These are phyloP conservation scores for Crithidia thermophila DNA, from an alignment of 208 protist genomes.

Conservation along the genomic window DNA sequence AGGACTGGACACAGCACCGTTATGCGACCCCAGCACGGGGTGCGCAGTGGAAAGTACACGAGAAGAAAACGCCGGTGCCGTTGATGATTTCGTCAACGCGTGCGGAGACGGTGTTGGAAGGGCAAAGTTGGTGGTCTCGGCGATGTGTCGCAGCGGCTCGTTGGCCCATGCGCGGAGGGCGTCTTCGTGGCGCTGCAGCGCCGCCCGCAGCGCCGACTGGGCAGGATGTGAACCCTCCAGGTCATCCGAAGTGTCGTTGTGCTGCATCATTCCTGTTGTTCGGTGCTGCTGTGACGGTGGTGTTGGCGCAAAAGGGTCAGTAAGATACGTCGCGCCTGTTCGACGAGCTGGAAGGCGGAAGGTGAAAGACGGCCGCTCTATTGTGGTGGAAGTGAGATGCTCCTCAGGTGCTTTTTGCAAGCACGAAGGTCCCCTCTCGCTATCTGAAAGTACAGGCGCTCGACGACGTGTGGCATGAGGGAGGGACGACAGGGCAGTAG, in stretches of 20 bases:
- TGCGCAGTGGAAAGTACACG: too few species aligned
- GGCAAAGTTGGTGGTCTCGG: neutral
- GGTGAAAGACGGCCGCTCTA: conserved; percentile 16
- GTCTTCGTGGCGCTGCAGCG: conserved; percentile 26
- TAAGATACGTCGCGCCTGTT: too few species aligned
- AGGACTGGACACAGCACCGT: too few species aligned
- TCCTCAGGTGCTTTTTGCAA: neutral
- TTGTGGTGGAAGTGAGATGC: neutral
- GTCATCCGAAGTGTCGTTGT: too few species aligned
- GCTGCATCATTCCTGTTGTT: neutral
- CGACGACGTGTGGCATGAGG: neutral
- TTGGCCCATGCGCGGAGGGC: conserved; percentile 30
- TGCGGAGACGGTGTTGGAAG: neutral
- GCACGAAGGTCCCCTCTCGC: too few species aligned
- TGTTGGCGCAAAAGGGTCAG: too few species aligned
- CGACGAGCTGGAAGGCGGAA: conserved; percentile 1
- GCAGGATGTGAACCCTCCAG: neutral
- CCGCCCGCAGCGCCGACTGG: conserved; percentile 3
- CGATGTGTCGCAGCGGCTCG: conserved; percentile 2
- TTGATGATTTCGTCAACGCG: neutral
- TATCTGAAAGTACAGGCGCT: too few species aligned
- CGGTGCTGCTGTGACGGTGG: neutral
- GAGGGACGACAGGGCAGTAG: neutral
- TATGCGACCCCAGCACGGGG: too few species aligned
- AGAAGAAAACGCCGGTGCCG: neutral